These are phyloP conservation scores for Neurospora discreta DNA, from an alignment of 495 filamentous ascomycete genomes.

Conservation along the genomic window DNA sequence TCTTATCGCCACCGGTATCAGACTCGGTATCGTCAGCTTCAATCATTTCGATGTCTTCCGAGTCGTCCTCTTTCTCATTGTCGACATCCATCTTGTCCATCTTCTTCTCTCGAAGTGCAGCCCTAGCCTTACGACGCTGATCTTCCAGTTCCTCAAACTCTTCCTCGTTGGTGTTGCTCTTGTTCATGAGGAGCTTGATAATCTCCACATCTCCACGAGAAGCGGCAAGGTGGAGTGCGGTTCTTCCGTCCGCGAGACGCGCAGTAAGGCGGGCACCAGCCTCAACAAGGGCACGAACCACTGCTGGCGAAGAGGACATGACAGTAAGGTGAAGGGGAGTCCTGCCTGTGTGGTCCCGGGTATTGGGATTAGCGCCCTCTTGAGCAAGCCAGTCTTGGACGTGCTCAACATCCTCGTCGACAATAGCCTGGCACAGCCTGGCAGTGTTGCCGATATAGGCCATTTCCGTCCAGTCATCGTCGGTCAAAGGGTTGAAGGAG, in stretches of 20 bases:
- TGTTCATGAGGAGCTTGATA: constrained; percentile 53
- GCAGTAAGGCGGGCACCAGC: constrained; percentile 59
- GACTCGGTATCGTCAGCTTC: constrained; percentile 32
- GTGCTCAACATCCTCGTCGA: constrained; percentile 52
- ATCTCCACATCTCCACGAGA: constrained; percentile 56
- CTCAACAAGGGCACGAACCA: constrained; percentile 62
- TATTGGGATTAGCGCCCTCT: constrained; percentile 49
- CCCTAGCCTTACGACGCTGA: constrained; percentile 28
- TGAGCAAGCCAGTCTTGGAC: constrained; percentile 58
- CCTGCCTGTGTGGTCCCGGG: constrained; percentile 66
- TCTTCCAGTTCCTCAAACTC: constrained; percentile 49
- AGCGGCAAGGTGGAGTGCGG: constrained; percentile 68
- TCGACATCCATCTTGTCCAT: constrained; percentile 14
- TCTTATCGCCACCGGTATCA: constrained; percentile 16
- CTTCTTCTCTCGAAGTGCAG: constrained; percentile 3
- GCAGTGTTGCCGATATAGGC: constrained; percentile 65
- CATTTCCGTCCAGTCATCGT: constrained; percentile 73
- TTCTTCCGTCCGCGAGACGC: constrained; percentile 65
- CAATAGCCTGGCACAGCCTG: constrained; percentile 63
- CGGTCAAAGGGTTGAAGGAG: constrained; percentile 68
- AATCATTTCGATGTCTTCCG: constrained; percentile 24
- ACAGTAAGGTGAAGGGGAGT: constrained; percentile 69
- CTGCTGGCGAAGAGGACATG: constrained; percentile 50
- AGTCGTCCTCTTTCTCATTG: constrained; percentile 14
- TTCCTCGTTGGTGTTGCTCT: constrained; percentile 59